These are phyloP conservation scores for Talaromyces ruber DNA, from an alignment of 495 filamentous ascomycete species.

Conservation along the genomic window DNA sequence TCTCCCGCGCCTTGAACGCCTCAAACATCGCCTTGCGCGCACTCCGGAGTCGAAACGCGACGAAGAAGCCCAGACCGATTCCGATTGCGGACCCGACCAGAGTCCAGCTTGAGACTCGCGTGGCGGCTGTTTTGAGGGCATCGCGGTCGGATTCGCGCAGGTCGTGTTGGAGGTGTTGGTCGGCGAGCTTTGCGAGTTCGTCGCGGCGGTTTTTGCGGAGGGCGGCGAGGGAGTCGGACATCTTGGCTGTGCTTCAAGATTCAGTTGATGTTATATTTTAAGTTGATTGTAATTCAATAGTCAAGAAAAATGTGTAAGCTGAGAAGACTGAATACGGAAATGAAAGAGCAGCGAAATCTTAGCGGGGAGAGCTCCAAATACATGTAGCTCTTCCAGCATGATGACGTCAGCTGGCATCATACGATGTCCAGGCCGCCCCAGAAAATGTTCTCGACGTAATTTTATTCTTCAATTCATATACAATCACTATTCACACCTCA, in stretches of 20 bases:
- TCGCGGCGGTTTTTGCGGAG: conserved; percentile 44
- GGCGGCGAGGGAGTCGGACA: conserved; percentile 45
- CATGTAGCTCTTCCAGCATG: background rate
- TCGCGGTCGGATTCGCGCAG: conserved; percentile 51
- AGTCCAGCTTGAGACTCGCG: conserved; percentile 41
- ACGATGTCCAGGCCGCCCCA: background rate
- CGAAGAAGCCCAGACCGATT: conserved; percentile 47
- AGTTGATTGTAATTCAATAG: too few species aligned
- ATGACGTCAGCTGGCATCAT: background rate
- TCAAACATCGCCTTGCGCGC: conserved; percentile 48
- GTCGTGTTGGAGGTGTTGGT: conserved; percentile 56
- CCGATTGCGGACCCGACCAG: conserved; percentile 52
- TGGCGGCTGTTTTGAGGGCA: conserved; percentile 43
- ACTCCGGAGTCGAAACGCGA: conserved; percentile 47
- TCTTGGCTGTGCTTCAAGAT: conserved; percentile 5
- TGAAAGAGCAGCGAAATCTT: background rate
- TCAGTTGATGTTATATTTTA: too few species aligned
- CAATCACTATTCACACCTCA: conserved; percentile 6
- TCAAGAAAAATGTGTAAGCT: too few species aligned
- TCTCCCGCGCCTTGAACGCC: conserved; percentile 48
- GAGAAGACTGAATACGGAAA: too few species aligned
- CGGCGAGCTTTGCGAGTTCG: conserved; percentile 49
- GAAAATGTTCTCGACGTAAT: background rate
- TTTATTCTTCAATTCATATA: background rate
- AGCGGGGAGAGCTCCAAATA: background rate